Evolutionary conservation across 768 basidiomycete genomes (phyloP).

Genomic region (Stropharia rugosoannulata): DNA sequence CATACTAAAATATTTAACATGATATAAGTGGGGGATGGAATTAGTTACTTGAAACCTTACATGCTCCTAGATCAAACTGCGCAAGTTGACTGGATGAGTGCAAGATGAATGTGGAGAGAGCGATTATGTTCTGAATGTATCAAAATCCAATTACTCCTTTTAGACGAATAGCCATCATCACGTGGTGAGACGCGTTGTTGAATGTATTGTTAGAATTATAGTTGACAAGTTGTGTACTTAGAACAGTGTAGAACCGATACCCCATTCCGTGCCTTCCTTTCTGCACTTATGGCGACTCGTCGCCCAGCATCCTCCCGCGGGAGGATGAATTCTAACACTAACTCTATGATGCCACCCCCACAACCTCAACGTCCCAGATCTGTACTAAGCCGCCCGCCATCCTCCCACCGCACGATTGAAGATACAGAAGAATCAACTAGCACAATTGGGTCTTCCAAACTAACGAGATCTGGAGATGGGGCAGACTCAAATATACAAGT

Average conservation of each 20-base stretch:
- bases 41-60: no score
- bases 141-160: neutral
- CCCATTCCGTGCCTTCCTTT: conserved; percentile 4
- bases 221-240: no score
- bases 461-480: conserved; percentile 35
- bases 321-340: conserved; percentile 29
- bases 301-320: conserved; percentile 53
- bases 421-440: conserved; percentile 11
- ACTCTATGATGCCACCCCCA: conserved; percentile 31
- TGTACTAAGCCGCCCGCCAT: conserved; percentile 41
- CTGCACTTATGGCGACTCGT: conserved; percentile 57
- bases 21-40: neutral
- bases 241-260: neutral
- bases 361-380: conserved; percentile 45
- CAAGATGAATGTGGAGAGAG: no score
- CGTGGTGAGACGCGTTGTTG: conserved; percentile 20
- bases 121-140: neutral
- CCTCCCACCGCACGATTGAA: conserved; percentile 19
- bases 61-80: no score
- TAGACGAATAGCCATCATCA: conserved; percentile 10
- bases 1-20: conserved; percentile 41
- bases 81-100: no score
- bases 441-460: conserved; percentile 1
- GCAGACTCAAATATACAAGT: conserved; percentile 89
- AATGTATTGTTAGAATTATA: neutral